Conservation (phyloP, 768 basidiomycete species). For the Lentinula aciculospora region DNA sequence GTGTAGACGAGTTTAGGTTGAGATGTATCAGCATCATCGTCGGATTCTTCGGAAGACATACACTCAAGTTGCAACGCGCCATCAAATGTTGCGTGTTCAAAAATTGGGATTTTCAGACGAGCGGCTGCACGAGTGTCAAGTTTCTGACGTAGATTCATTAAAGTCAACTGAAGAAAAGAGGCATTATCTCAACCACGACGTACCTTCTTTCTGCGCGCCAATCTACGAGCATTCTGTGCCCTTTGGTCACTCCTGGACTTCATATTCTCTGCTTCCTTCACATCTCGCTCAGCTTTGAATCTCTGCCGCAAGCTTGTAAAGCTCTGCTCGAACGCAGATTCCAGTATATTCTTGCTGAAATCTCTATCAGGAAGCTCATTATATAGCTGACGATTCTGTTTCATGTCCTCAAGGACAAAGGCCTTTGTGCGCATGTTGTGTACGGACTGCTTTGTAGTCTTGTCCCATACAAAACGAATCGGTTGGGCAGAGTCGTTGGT, state of each 20-base stretch:
- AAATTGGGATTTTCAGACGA: constrained; percentile 44
- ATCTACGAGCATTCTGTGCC: constrained; percentile 54
- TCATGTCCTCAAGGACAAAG: constrained; percentile 56
- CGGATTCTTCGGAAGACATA: constrained; percentile 80
- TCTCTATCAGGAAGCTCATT: constrained; percentile 61
- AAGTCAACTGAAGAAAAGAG: constrained; percentile 5
- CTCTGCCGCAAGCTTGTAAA: constrained; percentile 67
- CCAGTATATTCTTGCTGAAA: constrained; percentile 56
- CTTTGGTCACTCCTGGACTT: constrained; percentile 58
- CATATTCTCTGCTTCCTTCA: constrained; percentile 30
- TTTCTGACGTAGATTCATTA: constrained; percentile 41
- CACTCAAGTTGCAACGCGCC: constrained; percentile 68
- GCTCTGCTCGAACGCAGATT: constrained; percentile 62
- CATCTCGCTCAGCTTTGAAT: constrained; percentile 55
- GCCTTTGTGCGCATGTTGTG: constrained; percentile 72
- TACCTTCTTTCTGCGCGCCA: constrained; percentile 59
- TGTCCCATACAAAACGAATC: constrained; percentile 76
- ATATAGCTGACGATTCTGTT: constrained; percentile 48
- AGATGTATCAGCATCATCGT: constrained; percentile 26
- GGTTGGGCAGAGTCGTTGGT: constrained; percentile 41
- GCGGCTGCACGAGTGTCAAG: constrained; percentile 58
- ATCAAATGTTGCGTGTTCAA: constrained; percentile 63
- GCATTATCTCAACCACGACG: constrained; percentile 20
- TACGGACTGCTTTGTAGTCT: constrained; percentile 67
- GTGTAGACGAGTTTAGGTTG: constrained; percentile 34